Evolutionary conservation across 148 eudicot species (phyloP).

Genomic region (Dysphania ambrosioides): DNA sequence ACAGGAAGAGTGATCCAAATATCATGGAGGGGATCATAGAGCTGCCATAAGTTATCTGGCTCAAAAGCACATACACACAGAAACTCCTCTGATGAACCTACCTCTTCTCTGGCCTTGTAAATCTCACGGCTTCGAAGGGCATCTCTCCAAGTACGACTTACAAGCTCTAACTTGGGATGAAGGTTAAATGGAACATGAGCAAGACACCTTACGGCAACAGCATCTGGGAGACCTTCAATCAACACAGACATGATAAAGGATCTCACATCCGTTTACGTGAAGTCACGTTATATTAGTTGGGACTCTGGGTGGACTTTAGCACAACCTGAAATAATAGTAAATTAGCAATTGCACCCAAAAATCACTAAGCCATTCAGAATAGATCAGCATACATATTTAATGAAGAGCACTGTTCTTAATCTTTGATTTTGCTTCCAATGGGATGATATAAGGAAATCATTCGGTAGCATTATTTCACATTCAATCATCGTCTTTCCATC

Average conservation of each 20-base stretch:
- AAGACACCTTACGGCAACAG: constrained; percentile 85
- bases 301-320: constrained; percentile 5
- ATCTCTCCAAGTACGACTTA: constrained; percentile 78
- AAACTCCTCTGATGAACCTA: constrained; percentile 57
- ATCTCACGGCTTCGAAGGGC: constrained; percentile 77
- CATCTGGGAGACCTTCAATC: constrained; percentile 96
- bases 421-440: too few species aligned
- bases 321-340: constrained; percentile 31
- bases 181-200: constrained; percentile 81
- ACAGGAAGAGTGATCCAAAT: constrained; percentile 82
- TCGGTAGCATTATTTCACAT: not conserved
- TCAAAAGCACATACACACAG: constrained; percentile 86
- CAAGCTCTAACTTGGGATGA: constrained; percentile 68
- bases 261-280: constrained; percentile 22
- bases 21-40: constrained; percentile 66
- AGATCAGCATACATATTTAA: not conserved
- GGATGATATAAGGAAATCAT: too few species aligned
- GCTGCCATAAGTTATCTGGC: constrained; percentile 91
- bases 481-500: not conserved
- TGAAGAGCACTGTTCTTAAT: not conserved
- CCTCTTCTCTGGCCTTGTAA: constrained; percentile 73
- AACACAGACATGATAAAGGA: constrained; percentile 55
- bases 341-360: too few species aligned
- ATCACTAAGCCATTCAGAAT: not conserved
- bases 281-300: constrained; percentile 3